Base-by-base conservation (phyloP, 2,329 filamentous ascomycete species). In the Apiospora arundinis region DNA sequence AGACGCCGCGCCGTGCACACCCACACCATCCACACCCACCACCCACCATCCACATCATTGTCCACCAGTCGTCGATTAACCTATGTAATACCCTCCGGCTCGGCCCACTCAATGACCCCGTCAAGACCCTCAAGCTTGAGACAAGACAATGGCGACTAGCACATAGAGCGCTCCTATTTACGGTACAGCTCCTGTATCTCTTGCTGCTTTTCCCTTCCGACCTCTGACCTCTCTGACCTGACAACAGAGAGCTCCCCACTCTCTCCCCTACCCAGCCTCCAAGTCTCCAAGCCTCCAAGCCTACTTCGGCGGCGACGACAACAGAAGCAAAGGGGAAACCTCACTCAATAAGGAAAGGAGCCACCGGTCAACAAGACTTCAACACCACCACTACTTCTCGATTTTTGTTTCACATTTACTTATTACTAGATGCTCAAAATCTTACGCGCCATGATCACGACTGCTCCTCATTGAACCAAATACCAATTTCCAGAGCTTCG, bases 121-220 rank as follows among this genome's bases (percentile, higher is more conserved):
- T 63, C 56, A 63, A 63, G 56, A 63, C 56, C 56, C 56, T 63
- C 56, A 63, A 63, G 56, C 56, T 63, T 63, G 56, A 63, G 56
- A 63, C 56, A 40, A 63, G 28, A 63, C 56, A 63, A 63, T 63
- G 56, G 56, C 56, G 56, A 63, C 56, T 63, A 63, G 56, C 56
- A 63, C 56, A 63, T 63, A 63, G 56, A 63, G 28, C 56, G 56
- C 18, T 40, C 56, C 56, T 63, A 63, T 63, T 63, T 63, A 40
- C 56, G 56, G 56, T 40, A 63, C 56, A 37, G 56, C 56, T 63
- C 56, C 32, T 63, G 56, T 63, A n/a, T 63, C 56, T 63, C 56
- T 40, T 63, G 56, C 56, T 63, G 56, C 56, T 63, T 63, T 63
- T 40, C 56, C 32, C 32, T 23, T 23, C 42, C 12, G 40, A 42